These are phyloP conservation scores for Cladosporium colombiae DNA, from an alignment of 2,329 filamentous ascomycete species.

Conservation along the genomic window DNA sequence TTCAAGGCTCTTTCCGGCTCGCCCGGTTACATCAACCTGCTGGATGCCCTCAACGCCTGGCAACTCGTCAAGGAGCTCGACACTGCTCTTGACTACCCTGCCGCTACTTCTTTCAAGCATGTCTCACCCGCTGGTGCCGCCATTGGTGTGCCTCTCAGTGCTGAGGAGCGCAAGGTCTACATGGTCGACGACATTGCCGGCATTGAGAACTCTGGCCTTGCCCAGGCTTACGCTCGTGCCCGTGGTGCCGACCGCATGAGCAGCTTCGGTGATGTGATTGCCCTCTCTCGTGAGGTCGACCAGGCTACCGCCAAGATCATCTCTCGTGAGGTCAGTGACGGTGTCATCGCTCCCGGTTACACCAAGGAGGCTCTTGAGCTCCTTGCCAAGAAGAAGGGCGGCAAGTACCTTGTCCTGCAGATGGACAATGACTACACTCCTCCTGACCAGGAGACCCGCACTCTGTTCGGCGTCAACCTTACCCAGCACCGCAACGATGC, in stretches of 20 bases:
- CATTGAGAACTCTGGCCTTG: slow-evolving; percentile 80
- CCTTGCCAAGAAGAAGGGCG: slow-evolving; percentile 96
- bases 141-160: slow-evolving; percentile 82
- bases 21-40: slow-evolving; percentile 95
- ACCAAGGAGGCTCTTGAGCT: slow-evolving; percentile 83
- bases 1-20: slow-evolving; percentile 90
- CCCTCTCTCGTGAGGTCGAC: slow-evolving; percentile 87
- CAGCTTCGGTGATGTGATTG: slow-evolving; percentile 96
- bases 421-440: slow-evolving; percentile 89
- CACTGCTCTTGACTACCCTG: slow-evolving; percentile 80
- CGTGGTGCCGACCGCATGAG: slow-evolving; percentile 98
- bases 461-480: slow-evolving; percentile 85
- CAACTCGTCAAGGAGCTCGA: slow-evolving; percentile 95
- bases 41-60: slow-evolving; percentile 97
- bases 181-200: slow-evolving; percentile 95
- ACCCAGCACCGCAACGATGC: slow-evolving; percentile 92
- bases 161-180: slow-evolving; percentile 93
- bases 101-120: slow-evolving; percentile 98
- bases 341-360: slow-evolving; percentile 89
- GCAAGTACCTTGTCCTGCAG: slow-evolving; percentile 92
- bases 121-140: slow-evolving; percentile 95
- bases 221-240: slow-evolving; percentile 93
- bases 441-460: slow-evolving; percentile 72
- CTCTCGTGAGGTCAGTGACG: slow-evolving; percentile 95
- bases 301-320: slow-evolving; percentile 95